Percentiles rank a stretch among this genome's conserved stretches.
Evolutionary conservation across 768 basidiomycete genomes (phyloP).

Genomic region (Suillus placidus): DNA sequence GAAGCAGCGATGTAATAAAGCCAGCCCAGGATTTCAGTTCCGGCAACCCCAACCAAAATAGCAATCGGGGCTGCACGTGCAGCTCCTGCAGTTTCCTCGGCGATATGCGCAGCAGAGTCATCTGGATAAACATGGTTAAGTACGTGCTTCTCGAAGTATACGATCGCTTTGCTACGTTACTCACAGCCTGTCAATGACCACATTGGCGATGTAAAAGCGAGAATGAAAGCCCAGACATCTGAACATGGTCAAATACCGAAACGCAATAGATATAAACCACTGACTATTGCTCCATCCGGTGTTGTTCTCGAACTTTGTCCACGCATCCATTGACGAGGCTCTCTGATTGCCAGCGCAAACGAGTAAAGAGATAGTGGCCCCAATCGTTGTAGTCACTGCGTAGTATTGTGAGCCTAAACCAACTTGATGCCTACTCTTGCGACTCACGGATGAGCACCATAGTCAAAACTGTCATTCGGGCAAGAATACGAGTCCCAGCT

Average conservation of each 20-base stretch:
- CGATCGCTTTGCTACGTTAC: neutral
- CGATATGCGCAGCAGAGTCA: slow-evolving; percentile 50
- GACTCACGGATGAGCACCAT: slow-evolving; percentile 23
- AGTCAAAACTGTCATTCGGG: slow-evolving; percentile 23
- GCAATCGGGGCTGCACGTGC: slow-evolving; percentile 47
- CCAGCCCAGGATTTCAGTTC: slow-evolving; percentile 45
- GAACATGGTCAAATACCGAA: neutral
- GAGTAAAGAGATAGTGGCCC: slow-evolving; percentile 19
- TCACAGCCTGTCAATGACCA: slow-evolving; percentile 28
- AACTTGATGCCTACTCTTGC: neutral
- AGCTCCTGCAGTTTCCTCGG: slow-evolving; percentile 48
- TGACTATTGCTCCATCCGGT: slow-evolving; percentile 26
- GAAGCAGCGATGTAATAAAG: slow-evolving; percentile 45
- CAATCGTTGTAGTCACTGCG: slow-evolving; percentile 25
- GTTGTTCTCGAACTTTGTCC: slow-evolving; percentile 30
- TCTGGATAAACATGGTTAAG: slow-evolving; percentile 28
- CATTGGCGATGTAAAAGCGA: slow-evolving; percentile 31
- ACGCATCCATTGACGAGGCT: slow-evolving; percentile 21
- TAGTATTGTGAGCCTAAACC: neutral
- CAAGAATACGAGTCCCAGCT: slow-evolving; percentile 23
- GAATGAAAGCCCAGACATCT: slow-evolving; percentile 30
- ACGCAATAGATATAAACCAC: neutral
- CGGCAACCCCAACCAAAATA: slow-evolving; percentile 44
- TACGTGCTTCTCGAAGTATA: neutral
- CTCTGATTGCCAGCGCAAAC: slow-evolving; percentile 20